Evolutionary conservation across 768 basidiomycete species (phyloP), one percentile per base, ranked within the genome.

Genomic region (Rubroboletus satanas): DNA sequence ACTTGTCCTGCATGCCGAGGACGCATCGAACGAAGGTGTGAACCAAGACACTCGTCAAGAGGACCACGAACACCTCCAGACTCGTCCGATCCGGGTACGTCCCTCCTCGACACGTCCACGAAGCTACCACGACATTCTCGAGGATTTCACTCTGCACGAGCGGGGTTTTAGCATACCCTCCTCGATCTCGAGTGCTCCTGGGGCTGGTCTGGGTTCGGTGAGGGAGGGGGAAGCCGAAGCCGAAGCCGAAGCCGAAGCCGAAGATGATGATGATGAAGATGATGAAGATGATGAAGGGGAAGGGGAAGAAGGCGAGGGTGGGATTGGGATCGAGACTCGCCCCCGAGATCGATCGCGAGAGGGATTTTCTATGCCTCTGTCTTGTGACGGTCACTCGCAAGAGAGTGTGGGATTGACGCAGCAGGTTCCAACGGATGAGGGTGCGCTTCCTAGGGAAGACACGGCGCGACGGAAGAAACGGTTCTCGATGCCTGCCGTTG

Each of bases 401-500:
- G 66, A 59, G 26, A 36, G 38, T 17, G 33, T 45, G 8, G 49
- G 43, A 10, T 8, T 15, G 36, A 23, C 28, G 21, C 18, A 1
- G n/a, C 53, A 32, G 5, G 45, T 3, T 9, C 12, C 42, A 9
- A 23, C 15, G 49, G 62, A 54, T 5, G 57, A 59, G 1, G 50
- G 17, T 8, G 46, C 57, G 36, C 29, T 70, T 46, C 62, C 76
- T 55, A 76, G 66, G 61, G 87, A 88, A 65, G 79, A 87, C 57
- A 87, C 86, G 0, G 79, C 78, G 42, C 72, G 85, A 60, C 69
- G 82, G 62, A 75, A 75, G 62, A 87, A 88, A 65, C 79, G 87
- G 37, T 90, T 90, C 62, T 90, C 90, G 46, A 56, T 87, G 47
- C 87, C 89, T 44, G 87, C 87, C n/a, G 75, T 92, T 36, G 88